Evolutionary conservation across 345 rosid species (phyloP), one percentile per base, ranked within the genome.

Genomic region (Eucalyptus camaldulensis): DNA sequence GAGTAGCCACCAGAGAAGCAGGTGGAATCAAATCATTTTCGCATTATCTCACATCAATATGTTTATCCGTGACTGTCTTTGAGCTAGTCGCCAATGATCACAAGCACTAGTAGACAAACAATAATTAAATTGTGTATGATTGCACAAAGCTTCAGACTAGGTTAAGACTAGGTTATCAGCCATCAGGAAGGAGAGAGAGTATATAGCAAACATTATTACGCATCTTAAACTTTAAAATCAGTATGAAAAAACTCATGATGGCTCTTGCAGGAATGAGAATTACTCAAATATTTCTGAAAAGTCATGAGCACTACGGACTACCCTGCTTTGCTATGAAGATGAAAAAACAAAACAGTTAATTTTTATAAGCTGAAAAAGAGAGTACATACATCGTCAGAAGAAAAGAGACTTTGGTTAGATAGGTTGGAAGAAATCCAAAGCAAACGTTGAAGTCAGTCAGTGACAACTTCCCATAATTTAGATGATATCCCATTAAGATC

Each of bases 51-150:
- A n/a, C 76, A 65, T n/a, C 76, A 65, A 65, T 65, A 13, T 65
- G 37, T 65, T 65, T 65, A 65, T 65, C 7, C 76, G 0, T n/a
- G 19, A 2, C 80, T 31, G 4, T 16, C 43, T 15, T 67, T 16
- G 80, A 16, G 80, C 76, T n/a, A 65, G 76, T n/a, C 1, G 0
- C 21, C 76, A n/a, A 65, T 65, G 1, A 65, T 65, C 8, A 65
- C 2, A n/a, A 8, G 80, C 22, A 31, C 3, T 31, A 15, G 22
- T 1, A 5, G 22, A 67, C 43, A 31, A 0, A 6, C 1, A 31
- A 67, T 67, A 67, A 67, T 31, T 15, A 15, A 65, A 67, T 0
- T 4, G 40, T 8, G 22, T 31, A n/a, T 31, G 0, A 67, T 31
- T 31, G 40, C 40, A 67, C 80, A 67, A 3, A 67, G 10, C 21